These are phyloP conservation scores for Parafenestella ontariensis DNA, from an alignment of 2,329 filamentous ascomycete genomes.

Conservation along the genomic window DNA sequence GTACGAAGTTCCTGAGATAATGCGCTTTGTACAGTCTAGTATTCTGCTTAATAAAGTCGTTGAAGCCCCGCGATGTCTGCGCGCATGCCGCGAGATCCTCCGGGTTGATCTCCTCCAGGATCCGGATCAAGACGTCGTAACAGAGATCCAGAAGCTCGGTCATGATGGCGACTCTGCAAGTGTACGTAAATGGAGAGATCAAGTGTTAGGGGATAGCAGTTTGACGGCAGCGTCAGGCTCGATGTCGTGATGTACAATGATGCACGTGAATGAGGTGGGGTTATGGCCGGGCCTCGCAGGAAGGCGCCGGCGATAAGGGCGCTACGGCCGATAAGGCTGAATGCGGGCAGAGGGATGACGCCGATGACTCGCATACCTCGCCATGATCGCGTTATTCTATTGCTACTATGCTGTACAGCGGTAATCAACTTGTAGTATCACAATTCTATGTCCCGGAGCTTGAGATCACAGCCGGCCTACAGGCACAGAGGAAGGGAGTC, in stretches of 20 bases:
- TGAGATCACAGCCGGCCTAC: too few species aligned
- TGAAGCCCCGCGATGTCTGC: conserved; percentile 50
- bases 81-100: conserved; percentile 42
- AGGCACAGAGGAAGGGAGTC: too few species aligned
- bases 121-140: conserved; percentile 46
- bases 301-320: background rate
- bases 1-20: conserved; percentile 66
- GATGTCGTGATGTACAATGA: background rate
- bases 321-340: background rate
- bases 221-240: background rate
- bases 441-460: too few species aligned
- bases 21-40: conserved; percentile 66
- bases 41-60: conserved; percentile 65
- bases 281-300: background rate
- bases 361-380: background rate
- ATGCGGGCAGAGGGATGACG: background rate
- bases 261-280: background rate
- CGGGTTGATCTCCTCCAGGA: conserved; percentile 42
- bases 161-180: conserved; percentile 4
- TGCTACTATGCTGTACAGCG: too few species aligned
- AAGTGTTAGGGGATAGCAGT: too few species aligned
- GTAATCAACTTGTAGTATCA: too few species aligned
- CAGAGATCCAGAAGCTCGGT: conserved; percentile 45
- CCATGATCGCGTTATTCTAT: too few species aligned
- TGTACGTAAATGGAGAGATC: background rate